Evolutionary conservation across 2,329 filamentous ascomycete species (phyloP), one percentile per base, ranked within the genome.

Genomic region (Aspergillus chevalieri): DNA sequence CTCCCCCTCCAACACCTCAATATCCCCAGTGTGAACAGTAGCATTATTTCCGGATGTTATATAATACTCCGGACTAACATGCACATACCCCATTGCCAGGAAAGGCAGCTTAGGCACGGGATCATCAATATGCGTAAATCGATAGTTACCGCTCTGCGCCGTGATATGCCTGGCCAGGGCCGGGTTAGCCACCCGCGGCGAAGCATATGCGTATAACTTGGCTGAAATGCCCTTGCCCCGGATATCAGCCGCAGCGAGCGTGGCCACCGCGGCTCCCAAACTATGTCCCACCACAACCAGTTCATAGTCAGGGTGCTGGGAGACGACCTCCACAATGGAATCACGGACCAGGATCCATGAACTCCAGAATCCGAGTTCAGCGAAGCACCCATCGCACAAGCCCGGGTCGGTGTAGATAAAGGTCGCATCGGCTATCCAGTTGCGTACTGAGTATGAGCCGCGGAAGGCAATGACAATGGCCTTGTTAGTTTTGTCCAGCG

Each of bases 11-110:
- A 63, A 47, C 4, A 63, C 54, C 15, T 57, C 41, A 6, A 66
- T 48, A 21, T 64, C 56, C 12, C 48, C 46, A 0, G 56, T 41
- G 0, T 43, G 33, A 9, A 65, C 60, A 10, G 56, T 56, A 6
- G 54, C 46, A 19, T 59, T 60, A 24, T 59, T 56, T 1, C 47
- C 49, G 1, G 70, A 63, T 0, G 56, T 62, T 28, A 86, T 71
- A 76, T 80, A 88, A 69, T 83, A 87, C 73, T 89, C 86, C 1
- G 85, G 84, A 14, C 74, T 79, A 14, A 81, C 78, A 65, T 89
- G 86, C 36, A 77, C 71, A 71, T 82, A 89, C 30, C 79, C 78
- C 46, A 85, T 65, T 42, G 78, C 47, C 50, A 81, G 67, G 9
- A 83, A 79, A 1, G 86, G 85, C 36, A 90, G 74, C 41, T 82